Base-by-base conservation (phyloP, 352 stramenopile species). In the Globisporangium uncinulatum region DNA sequence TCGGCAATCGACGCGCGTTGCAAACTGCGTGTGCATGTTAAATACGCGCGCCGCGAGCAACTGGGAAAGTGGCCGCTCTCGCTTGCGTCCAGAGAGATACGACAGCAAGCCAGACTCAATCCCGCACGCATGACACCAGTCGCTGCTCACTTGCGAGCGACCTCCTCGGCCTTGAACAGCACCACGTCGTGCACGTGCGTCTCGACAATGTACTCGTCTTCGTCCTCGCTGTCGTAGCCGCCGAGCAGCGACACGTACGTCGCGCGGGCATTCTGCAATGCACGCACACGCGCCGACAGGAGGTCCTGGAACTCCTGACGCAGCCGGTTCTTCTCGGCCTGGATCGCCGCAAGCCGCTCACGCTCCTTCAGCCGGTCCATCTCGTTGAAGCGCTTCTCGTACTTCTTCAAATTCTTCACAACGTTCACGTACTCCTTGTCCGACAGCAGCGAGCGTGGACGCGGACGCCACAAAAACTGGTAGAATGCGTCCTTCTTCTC, bases 401-500 rank as follows among this genome's bases (percentile, higher is more conserved):
- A 99, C 77, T 98, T 98, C 59, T 97, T 97, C 47, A 99, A 79
- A 70, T 99, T 98, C 70, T 98, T 98, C 44, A 99, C 85, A 53
- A 98, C 86, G 20, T 98, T 87, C 48, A 86, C 85, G 70, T 97
- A 97, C 65, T 99, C 81, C 6, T 79, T 77, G 53, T 97, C 94
- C 37, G 84, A 94, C 31, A 99, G 81, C 36, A 99, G 70, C 46
- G 83, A 96, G 64, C 94, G 88, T n/a, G 92, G 91, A 15, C 97
- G 86, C 42, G 97, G 97, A 47, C 97, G 83, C 82, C 83, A 92
- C 42, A 92, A 55, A 58, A 95, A 92, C 69, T 93, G 84, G 72
- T 99, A 99, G 71, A 99, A 99, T 46, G 95, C 85, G 61, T 99
- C 95, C 69, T 98, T 98, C 61, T 96, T 97, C 67, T 97, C 83